Conservation (phyloP, 108 stramenopile genomes). For the Skeletonema tropicum region DNA sequence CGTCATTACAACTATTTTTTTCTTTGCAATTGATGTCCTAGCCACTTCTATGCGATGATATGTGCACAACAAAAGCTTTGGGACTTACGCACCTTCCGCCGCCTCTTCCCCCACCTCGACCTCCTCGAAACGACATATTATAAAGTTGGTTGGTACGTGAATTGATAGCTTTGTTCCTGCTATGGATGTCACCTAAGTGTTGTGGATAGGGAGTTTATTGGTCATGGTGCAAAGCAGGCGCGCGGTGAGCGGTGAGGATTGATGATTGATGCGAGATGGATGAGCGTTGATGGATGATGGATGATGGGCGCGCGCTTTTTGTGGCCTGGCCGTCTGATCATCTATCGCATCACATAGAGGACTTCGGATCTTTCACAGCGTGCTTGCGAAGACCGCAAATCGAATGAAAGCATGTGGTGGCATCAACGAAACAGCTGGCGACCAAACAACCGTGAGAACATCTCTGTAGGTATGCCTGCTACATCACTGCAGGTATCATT, state of each 20-base stretch:
- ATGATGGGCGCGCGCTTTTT: neutral
- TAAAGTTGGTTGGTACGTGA: neutral
- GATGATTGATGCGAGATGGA: neutral
- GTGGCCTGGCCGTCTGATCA: neutral
- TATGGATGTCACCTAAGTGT: neutral
- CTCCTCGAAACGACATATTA: conserved; percentile 26
- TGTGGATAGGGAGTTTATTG: neutral
- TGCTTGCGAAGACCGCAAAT: too few relatives aligned
- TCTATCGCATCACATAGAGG: too few relatives aligned
- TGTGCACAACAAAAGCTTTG: neutral
- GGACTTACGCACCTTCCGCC: conserved; percentile 33
- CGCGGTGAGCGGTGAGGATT: neutral
- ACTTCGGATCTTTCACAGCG: too few relatives aligned
- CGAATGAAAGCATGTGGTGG: too few relatives aligned
- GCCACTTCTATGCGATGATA: neutral
- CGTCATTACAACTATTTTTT: neutral
- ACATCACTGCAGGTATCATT: too few relatives aligned
- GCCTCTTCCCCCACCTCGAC: conserved; percentile 30
- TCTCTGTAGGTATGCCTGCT: too few relatives aligned
- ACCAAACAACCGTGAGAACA: too few relatives aligned
- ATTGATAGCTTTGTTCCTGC: neutral
- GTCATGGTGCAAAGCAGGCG: neutral
- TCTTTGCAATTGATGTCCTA: neutral
- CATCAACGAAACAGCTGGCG: too few relatives aligned
- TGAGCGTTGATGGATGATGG: neutral